Conservation (phyloP, 805 yeast genomes). For the Monosporozyma yasuniensis region DNA sequence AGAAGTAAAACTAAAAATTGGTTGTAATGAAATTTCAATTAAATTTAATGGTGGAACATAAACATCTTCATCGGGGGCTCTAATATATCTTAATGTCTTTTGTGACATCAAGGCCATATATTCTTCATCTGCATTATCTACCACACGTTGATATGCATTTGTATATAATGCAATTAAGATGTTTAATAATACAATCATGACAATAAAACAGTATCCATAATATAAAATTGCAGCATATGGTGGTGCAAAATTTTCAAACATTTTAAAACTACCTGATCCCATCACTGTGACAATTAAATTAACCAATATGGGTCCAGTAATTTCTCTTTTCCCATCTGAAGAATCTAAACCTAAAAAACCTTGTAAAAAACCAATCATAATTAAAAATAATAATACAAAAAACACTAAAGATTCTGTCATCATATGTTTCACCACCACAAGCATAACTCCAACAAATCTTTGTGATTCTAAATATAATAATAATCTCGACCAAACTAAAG, state of each 20-base stretch:
- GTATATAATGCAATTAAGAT: slow-evolving; percentile 78
- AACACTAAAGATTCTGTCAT: slow-evolving; percentile 81
- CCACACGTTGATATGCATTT: slow-evolving; percentile 72
- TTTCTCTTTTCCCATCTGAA: slow-evolving; percentile 76
- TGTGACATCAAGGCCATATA: slow-evolving; percentile 78
- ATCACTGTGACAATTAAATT: slow-evolving; percentile 64
- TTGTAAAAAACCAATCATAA: slow-evolving; percentile 73
- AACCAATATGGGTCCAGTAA: slow-evolving; percentile 53
- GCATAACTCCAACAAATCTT: slow-evolving; percentile 79
- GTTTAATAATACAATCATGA: slow-evolving; percentile 68
- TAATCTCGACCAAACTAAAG: slow-evolving; percentile 77
- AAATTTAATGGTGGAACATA: slow-evolving; percentile 81
- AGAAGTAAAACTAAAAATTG: slow-evolving; percentile 32
- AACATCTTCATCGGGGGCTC: slow-evolving; percentile 83
- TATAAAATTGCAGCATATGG: slow-evolving; percentile 80
- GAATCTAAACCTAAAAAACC: slow-evolving; percentile 83
- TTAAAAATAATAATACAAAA: slow-evolving; percentile 61
- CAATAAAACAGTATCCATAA: slow-evolving; percentile 67
- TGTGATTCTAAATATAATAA: slow-evolving; percentile 70
- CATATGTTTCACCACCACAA: slow-evolving; percentile 76
- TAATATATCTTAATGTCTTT: slow-evolving; percentile 70
- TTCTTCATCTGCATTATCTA: slow-evolving; percentile 76
- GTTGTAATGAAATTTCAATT: slow-evolving; percentile 49
- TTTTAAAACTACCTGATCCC: slow-evolving; percentile 64
- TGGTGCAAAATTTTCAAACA: slow-evolving; percentile 64